phyloP scores from a whole-genome alignment of 148 eudicot species.

The Arctostaphylos glauca region DNA sequence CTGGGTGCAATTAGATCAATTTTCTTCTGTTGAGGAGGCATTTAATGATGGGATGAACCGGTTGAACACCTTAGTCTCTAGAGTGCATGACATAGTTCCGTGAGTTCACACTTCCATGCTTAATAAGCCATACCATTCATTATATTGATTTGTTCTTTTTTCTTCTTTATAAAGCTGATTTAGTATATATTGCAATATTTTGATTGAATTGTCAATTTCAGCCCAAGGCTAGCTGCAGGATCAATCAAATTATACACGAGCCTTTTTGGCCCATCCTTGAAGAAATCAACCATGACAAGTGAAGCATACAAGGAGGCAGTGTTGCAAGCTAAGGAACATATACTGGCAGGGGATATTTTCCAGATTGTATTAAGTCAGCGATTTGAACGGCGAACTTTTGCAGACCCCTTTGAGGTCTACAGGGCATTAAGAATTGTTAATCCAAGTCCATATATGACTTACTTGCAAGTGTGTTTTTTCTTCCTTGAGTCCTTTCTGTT shows the following conservation, averaged over 20 bases:
- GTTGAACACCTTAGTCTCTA: conserved; percentile 61
- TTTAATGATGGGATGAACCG: conserved; percentile 64
- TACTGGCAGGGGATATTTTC: conserved; percentile 94
- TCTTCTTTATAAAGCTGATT: conserved; percentile 8
- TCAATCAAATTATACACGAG: conserved; percentile 71
- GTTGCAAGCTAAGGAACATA: conserved; percentile 92
- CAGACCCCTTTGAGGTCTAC: conserved; percentile 98
- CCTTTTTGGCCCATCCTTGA: conserved; percentile 69
- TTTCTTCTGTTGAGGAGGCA: conserved; percentile 79
- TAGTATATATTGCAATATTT: conserved; percentile 5
- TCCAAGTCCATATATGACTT: conserved; percentile 98
- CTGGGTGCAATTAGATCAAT: conserved; percentile 83
- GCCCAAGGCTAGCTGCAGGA: conserved; percentile 83
- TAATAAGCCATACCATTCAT: background rate
- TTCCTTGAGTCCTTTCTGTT: conserved; percentile 8
- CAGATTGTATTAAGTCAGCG: conserved; percentile 97
- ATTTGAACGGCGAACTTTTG: conserved; percentile 94
- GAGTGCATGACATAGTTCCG: conserved; percentile 78
- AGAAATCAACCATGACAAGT: conserved; percentile 71
- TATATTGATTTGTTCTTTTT: background rate
- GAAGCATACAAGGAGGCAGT: conserved; percentile 84
- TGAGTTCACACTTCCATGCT: conserved; percentile 36
- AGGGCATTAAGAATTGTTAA: conserved; percentile 96
- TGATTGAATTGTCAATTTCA: conserved; percentile 34
- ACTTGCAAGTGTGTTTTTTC: conserved; percentile 59